Evolutionary conservation across 2,329 filamentous ascomycete species (phyloP), one percentile per base, ranked within the genome.

Genomic region (Cladosporium sp.): DNA sequence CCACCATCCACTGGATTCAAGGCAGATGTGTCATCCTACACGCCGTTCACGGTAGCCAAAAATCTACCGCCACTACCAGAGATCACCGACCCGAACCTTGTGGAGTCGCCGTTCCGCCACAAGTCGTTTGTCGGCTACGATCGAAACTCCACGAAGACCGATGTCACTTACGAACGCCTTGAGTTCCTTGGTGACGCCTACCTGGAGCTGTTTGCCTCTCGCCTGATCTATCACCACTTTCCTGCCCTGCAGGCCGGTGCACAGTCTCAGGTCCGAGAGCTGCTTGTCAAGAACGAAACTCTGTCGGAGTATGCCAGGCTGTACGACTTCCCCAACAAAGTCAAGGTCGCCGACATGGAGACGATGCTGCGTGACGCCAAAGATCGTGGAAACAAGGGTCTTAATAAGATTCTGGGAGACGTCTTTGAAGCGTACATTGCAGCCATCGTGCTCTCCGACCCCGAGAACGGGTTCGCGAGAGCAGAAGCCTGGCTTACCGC

Each of bases 131-230:
- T 5, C 5, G 62, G 57, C 32, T 68, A 71, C 64, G 69, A 70
- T 58, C 70, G 71, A 46, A 70, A 67, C 25, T 63, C 69, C 36
- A 71, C 70, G 26, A 53, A 69, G 46, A 71, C 75, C 14, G 69
- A 74, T 18, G 64, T 75, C 30, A 79, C 82, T 72, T 97, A 97
- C 77, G 93, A 97, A 73, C 86, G 87, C 21, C 86, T 97, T 7
- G 94, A 98, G 77, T 93, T 94, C 80, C 83, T 97, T 8, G 94
- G 94, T 7, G 94, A 98, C 75, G 90, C 91, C 23, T 94, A 94
- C 71, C 82, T 96, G 60, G 91, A 96, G 73, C 79, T 93, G 60
- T 87, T 93, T 56, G 87, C 93, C 6, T 89, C 91, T 0, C 85
- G 87, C 21, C 83, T 96, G 60, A 90, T 98, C 66, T 91, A 88